phyloP scores from a whole-genome alignment of 352 stramenopile species.

The Thalassiosira mediterranea region DNA sequence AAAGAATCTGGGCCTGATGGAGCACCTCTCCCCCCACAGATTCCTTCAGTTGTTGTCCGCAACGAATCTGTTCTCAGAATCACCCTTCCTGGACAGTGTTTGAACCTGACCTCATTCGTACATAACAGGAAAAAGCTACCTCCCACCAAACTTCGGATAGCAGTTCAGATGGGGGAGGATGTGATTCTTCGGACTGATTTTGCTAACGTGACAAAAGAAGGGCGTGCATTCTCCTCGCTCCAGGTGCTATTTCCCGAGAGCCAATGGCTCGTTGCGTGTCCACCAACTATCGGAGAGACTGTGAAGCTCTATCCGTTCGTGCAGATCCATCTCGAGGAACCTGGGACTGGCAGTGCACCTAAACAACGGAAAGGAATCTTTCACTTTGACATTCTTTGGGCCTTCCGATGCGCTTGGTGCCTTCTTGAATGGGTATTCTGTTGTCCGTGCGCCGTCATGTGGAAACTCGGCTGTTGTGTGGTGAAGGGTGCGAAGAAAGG shows the following conservation, averaged over 20 bases:
- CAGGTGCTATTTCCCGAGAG: too few relatives aligned
- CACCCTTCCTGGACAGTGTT: slow-evolving; percentile 22
- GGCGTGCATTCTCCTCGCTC: not conserved
- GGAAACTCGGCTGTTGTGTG: slow-evolving; percentile 1
- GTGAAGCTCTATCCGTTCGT: slow-evolving; percentile 9
- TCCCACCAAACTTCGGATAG: slow-evolving; percentile 19
- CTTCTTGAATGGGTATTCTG: slow-evolving; percentile 29
- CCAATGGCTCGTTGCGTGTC: slow-evolving; percentile 22
- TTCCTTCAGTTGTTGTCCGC: slow-evolving; percentile 18
- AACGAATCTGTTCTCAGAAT: slow-evolving; percentile 21
- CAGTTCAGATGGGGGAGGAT: slow-evolving; percentile 24
- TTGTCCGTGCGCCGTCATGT: slow-evolving; percentile 22
- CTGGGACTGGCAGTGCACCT: slow-evolving; percentile 8
- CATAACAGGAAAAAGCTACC: slow-evolving; percentile 2
- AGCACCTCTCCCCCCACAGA: too few relatives aligned
- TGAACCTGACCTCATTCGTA: slow-evolving; percentile 29
- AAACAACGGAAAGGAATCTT: slow-evolving; percentile 23
- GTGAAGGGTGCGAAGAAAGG: slow-evolving; percentile 16
- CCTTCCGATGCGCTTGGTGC: slow-evolving; percentile 19
- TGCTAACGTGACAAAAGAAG: not conserved
- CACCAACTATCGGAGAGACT: slow-evolving; percentile 18
- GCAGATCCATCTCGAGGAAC: slow-evolving; percentile 20
- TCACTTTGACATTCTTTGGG: slow-evolving; percentile 26
- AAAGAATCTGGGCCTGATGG: too few relatives aligned
- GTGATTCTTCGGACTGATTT: slow-evolving; percentile 21